Base-by-base conservation (phyloP, 1,284 basidiomycete genomes). In the Ustilago tritici region DNA sequence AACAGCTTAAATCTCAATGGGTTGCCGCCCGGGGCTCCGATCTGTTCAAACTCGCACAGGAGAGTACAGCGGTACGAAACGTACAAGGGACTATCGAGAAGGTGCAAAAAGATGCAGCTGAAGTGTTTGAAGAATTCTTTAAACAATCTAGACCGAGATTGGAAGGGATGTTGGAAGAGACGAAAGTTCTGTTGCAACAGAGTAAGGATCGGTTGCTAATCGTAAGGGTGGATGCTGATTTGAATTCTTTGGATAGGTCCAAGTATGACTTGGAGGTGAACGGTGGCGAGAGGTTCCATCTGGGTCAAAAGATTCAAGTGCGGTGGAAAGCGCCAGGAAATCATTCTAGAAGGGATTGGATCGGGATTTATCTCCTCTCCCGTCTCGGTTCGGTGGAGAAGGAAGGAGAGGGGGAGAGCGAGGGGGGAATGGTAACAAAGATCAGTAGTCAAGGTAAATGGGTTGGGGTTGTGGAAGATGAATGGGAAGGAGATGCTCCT, bases 341-440 rank as follows among this genome's bases (percentile, higher is more conserved):
- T 66, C 96, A 98, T 85, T 96, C 95, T 15, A 90, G 93, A n/a
- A 91, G 92, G 79, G 96, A 99, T 86, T 99, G 96, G 97, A 93
- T 99, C 80, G 97, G 95, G 12, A 90, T 99, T 49, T 98, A 97
- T 83, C 67, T 72, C 1, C 56, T 83, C 4, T 65, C 61, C 12
- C 61, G 81, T 9, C 73, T 82, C 43, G 77, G 77, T 34, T 7
- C 7, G n/a, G 69, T 62, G 14, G 43, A 56, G 53, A 23, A 59
- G 14, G 71, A 67, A 1, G 68, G 67, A 3, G 65, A 81, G 14
- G 76, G 76, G 32, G 38, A 59, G 8, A 46, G 58, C 12, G 76
- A 78, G 32, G 38, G 59, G 8, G 40, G 56, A 12, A 61, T 76
- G 23, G 76, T 85, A 2, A 99, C 97, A 4, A 91, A 92, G 69